Base-by-base conservation (phyloP, 140 eudicot genomes). In the Cichorium intybus region DNA sequence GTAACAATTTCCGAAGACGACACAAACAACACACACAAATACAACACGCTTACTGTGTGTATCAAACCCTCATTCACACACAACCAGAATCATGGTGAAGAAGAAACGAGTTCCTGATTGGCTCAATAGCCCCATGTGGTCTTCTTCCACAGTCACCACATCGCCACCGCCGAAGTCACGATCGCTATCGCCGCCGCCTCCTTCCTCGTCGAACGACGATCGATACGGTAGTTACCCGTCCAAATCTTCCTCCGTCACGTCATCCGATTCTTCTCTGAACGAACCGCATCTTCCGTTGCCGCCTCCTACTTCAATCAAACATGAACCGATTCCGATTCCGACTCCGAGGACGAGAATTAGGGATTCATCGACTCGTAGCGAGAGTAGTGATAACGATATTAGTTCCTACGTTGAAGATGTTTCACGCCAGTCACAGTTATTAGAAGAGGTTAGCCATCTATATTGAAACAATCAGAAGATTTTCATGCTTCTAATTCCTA, bases 111-210 rank as follows among this genome's bases (percentile, higher is more conserved):
- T 91, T 12, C 97, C 97, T 31, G 97, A 91, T 53, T 91, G 97
- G 97, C 96, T 93, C 49, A 88, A 93, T 66, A 85, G 82, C 78
- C 86, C 97, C 18, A 81, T 93, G 29, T 88, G 93, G 97, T 83
- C 96, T 23, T 23, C 95, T 20, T 60, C 87, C 2, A 64, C 83
- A 4, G 48, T 78, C 0, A 64, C 72, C 43, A 23, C 79, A 14
- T 72, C 79, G 1, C 70, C 81, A 46, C 84, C 81, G 12, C 71
- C 67, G 14, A 33, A 55, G 52, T 26, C 76, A 24, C 50, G 31
- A 66, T 45, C 87, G 20, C 37, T 26, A 33, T 74, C 75, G 2
- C 79, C 71, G 11, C 56, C 79, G 10, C 52, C 66, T 7, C 50
- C 51, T n/a, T 27, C 64, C 47, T 45, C 69, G 11, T 56, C 51